Evolutionary conservation across 371 early-diverging fungal species (phyloP).

Genomic region (Smittium mucronatum): DNA sequence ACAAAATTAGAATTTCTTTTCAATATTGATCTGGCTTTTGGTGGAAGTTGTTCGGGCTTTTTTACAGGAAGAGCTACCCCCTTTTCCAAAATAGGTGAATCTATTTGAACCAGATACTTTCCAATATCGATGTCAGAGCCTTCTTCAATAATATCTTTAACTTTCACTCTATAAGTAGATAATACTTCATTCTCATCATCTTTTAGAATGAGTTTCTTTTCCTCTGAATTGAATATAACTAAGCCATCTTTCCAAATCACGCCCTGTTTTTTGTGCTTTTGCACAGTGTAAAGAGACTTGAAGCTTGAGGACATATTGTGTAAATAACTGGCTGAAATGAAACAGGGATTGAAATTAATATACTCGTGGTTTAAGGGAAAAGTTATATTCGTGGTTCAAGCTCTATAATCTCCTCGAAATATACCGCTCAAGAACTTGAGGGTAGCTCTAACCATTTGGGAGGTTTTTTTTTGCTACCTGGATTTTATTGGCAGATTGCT

Average conservation of each 20-base stretch:
- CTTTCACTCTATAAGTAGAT: constrained; percentile 1
- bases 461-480: no score
- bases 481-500: no score
- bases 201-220: constrained; percentile 2
- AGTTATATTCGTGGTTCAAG: no score
- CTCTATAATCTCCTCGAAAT: no score
- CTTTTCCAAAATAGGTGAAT: background rate
- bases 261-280: constrained; percentile 11
- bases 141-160: background rate
- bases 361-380: no score
- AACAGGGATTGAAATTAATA: no score
- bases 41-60: background rate
- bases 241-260: constrained; percentile 12
- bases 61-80: background rate
- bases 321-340: no score
- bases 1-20: background rate
- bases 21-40: background rate
- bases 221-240: background rate
- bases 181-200: background rate
- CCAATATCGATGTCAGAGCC: constrained; percentile 3
- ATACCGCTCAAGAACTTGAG: no score
- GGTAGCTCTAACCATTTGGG: no score
- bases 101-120: constrained; percentile 4
- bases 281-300: constrained; percentile 1
- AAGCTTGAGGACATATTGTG: background rate